Evolutionary conservation across 108 stramenopile species (phyloP).

Genomic region (Licmophora abbreviata): DNA sequence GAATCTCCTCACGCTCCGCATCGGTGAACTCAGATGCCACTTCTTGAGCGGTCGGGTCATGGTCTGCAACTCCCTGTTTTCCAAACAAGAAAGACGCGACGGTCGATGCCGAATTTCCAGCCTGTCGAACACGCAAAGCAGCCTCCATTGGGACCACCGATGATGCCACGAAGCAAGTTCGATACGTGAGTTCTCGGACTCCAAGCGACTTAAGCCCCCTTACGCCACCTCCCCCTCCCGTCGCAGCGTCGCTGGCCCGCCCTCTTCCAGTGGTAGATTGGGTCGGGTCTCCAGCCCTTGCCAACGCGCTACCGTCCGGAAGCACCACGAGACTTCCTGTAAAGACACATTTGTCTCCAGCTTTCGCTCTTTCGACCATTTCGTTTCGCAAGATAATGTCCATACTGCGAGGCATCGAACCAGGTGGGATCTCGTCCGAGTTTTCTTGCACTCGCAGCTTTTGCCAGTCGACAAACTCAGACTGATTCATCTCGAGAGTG

Average conservation of each 20-base stretch:
- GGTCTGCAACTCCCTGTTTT: conserved; percentile 13
- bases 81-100: conserved; percentile 31
- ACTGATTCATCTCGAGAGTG: conserved; percentile 51
- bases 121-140: conserved; percentile 13
- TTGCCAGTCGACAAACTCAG: conserved; percentile 96
- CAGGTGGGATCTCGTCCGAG: conserved; percentile 96
- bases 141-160: conserved; percentile 71
- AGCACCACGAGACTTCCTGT: conserved; percentile 88
- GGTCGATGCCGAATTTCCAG: conserved; percentile 21
- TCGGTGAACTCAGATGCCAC: conserved; percentile 82
- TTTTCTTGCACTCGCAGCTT: conserved; percentile 96
- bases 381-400: conserved; percentile 93
- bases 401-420: conserved; percentile 92
- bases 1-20: conserved; percentile 82
- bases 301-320: conserved; percentile 88
- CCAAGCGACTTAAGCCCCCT: conserved; percentile 87
- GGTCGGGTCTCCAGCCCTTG: conserved; percentile 80
- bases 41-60: conserved; percentile 66
- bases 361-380: conserved; percentile 97
- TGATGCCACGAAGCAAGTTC: conserved; percentile 89
- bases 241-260: conserved; percentile 35
- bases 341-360: conserved; percentile 92
- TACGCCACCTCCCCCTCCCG: conserved; percentile 82
- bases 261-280: conserved; percentile 15
- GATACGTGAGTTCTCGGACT: conserved; percentile 93